Evolutionary conservation across 371 early-diverging fungal species (phyloP), one percentile per base, ranked within the genome.

Genomic region (Actinomortierella ambigua): DNA sequence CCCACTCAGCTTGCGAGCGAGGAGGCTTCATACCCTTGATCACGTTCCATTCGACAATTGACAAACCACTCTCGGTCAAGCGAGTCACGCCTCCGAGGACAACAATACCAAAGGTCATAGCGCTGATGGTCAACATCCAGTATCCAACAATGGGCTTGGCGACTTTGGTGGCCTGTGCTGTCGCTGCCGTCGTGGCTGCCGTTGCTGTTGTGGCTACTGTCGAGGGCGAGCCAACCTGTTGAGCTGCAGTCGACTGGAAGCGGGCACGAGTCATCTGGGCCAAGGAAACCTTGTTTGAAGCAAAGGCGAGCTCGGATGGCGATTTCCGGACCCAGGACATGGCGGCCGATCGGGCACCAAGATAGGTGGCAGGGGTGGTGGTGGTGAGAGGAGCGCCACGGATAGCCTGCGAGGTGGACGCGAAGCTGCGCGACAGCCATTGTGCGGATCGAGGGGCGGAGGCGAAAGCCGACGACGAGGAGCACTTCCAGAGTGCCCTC

Each of bases 11-110:
- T 55, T 93, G 85, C 26, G 88, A 89, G 13, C 88, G 76, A n/a
- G 98, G 98, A 39, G 94, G 93, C 77, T 89, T 89, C 85, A 95
- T 91, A 20, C 98, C 98, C 20, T 89, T 90, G 68, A 98, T 90
- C 56, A 96, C 82, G 50, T 94, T 94, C 98, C 98, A 98, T 66
- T 98, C 98, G 27, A 90, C 90, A 65, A 98, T 98, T 23, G 97
- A 97, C 29, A 98, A 81, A 3, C 98, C 98, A 61, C 90, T 89
- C 76, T 98, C 98, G 7, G 98, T 98, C 65, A 98, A 81, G 23
- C 98, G 89, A 23, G 98, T 98, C 55, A 98, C 76, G 1, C 98
- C 98, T 55, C 98, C 98, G 40, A 97, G 85, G 3, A 96, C 94
- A 1, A 98, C 94, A 57, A 98, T 95, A 3, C 91, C 89, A 82